Evolutionary conservation across 2,329 filamentous ascomycete species (phyloP).

Genomic region (Colletotrichum truncatum): DNA sequence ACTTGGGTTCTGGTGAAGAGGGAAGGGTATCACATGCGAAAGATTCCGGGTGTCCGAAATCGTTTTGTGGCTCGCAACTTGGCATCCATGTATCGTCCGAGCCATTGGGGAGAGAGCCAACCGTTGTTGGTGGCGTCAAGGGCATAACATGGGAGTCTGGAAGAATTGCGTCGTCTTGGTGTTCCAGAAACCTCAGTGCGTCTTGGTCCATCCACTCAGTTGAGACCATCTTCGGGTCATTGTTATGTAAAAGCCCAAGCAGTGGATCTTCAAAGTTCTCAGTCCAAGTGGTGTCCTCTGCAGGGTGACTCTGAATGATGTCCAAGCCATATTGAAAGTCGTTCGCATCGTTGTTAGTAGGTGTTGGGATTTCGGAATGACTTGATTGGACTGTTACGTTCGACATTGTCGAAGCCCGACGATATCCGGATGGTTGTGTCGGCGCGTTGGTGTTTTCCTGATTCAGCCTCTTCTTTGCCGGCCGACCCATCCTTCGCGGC

Average conservation of each 20-base stretch:
- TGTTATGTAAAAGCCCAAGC: slow-evolving; percentile 6
- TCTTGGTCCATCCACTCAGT: slow-evolving; percentile 18
- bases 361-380: background rate
- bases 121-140: slow-evolving; percentile 12
- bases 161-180: background rate
- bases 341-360: background rate
- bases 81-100: slow-evolving; percentile 9
- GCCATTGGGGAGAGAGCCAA: slow-evolving; percentile 5
- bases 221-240: slow-evolving; percentile 2
- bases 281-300: slow-evolving; percentile 4
- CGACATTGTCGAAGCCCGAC: slow-evolving; percentile 18
- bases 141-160: background rate
- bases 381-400: slow-evolving; percentile 7
- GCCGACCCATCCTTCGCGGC: slow-evolving; percentile 21
- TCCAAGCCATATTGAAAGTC: slow-evolving; percentile 22
- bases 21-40: slow-evolving; percentile 6
- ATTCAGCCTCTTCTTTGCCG: slow-evolving; percentile 23
- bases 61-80: background rate
- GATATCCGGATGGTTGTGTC: background rate
- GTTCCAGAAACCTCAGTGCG: slow-evolving; percentile 12
- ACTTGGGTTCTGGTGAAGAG: background rate
- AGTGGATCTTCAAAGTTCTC: slow-evolving; percentile 18
- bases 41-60: background rate
- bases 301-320: slow-evolving; percentile 10
- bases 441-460: background rate